A percentile compares a stretch with the other conserved stretches of the same genome.
These are phyloP conservation scores for Kluyveromyces marxianus DNA, from an alignment of 1,139 yeast species.

Conservation along the genomic window DNA sequence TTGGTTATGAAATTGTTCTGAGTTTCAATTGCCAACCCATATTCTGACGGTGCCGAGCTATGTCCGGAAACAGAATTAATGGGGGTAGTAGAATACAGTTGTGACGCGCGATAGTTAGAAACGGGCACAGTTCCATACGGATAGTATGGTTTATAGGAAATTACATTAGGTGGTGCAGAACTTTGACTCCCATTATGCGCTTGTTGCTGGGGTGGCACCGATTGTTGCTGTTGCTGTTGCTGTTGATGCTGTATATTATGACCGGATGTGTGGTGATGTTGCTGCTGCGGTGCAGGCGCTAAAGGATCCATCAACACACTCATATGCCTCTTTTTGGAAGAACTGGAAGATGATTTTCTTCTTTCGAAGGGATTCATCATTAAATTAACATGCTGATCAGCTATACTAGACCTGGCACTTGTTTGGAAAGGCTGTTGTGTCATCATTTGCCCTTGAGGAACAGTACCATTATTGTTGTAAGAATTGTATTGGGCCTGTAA, in stretches of 20 bases:
- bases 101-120: conserved; percentile 1
- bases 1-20: background rate
- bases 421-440: conserved; percentile 5
- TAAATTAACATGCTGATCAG: conserved; percentile 7
- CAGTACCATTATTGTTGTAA: conserved; percentile 2
- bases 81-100: conserved; percentile 4
- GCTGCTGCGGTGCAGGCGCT: conserved; percentile 24
- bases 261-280: conserved; percentile 3
- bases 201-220: background rate
- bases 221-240: conserved; percentile 1
- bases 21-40: conserved; percentile 4
- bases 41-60: conserved; percentile 5
- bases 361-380: conserved; percentile 28
- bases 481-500: background rate
- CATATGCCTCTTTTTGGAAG: conserved; percentile 27
- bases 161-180: conserved; percentile 5
- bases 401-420: conserved; percentile 1
- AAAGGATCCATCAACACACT: conserved; percentile 32
- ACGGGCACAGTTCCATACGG: conserved; percentile 13
- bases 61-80: conserved; percentile 1
- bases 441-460: conserved; percentile 7
- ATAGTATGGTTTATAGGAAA: conserved; percentile 12
- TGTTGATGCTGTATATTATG: background rate
- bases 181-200: background rate
- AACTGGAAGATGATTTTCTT: conserved; percentile 22